Evolutionary conservation across 2,329 filamentous ascomycete genomes (phyloP).

Genomic region (Neonectria ditissima): DNA sequence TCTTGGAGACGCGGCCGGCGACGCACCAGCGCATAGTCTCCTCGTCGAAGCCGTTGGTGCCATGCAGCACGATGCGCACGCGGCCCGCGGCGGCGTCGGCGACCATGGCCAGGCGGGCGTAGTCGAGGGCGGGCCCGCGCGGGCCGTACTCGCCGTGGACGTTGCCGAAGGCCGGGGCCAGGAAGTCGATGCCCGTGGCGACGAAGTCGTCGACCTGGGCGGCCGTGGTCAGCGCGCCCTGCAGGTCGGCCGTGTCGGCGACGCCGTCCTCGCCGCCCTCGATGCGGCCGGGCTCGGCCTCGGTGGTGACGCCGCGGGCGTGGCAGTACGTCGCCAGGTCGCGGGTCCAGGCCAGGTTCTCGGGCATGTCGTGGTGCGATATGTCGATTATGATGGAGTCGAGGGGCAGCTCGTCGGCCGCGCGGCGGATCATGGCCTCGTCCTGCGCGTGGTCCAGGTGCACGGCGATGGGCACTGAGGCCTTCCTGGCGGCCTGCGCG

Average conservation of each 20-base stretch:
- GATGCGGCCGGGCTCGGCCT: conserved; percentile 39
- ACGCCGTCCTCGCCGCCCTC: conserved; percentile 75
- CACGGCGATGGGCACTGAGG: conserved; percentile 69
- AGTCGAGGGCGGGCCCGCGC: conserved; percentile 72
- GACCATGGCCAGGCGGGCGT: conserved; percentile 53
- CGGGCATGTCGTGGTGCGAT: conserved; percentile 77
- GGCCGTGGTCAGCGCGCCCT: conserved; percentile 67
- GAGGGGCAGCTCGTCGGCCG: conserved; percentile 69
- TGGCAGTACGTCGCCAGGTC: conserved; percentile 26
- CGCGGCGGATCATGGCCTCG: conserved; percentile 65
- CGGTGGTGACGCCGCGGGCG: conserved; percentile 27
- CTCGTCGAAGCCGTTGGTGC: conserved; percentile 65
- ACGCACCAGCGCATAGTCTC: conserved; percentile 65
- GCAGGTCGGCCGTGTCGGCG: conserved; percentile 64
- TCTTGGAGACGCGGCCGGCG: conserved; percentile 61
- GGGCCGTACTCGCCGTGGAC: conserved; percentile 80
- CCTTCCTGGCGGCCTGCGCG: conserved; percentile 64
- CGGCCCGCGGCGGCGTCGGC: conserved; percentile 48
- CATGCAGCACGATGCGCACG: conserved; percentile 64
- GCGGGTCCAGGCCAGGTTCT: conserved; percentile 65
- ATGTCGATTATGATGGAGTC: conserved; percentile 84
- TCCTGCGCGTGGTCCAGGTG: conserved; percentile 76
- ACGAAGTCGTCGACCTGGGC: conserved; percentile 79
- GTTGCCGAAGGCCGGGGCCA: conserved; percentile 82
- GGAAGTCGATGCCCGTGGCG: conserved; percentile 76